A percentile compares a stretch with the other conserved stretches of the same genome.
Conservation (phyloP, 306 rosid genomes). For the Cotoneaster glaucophyllus region DNA sequence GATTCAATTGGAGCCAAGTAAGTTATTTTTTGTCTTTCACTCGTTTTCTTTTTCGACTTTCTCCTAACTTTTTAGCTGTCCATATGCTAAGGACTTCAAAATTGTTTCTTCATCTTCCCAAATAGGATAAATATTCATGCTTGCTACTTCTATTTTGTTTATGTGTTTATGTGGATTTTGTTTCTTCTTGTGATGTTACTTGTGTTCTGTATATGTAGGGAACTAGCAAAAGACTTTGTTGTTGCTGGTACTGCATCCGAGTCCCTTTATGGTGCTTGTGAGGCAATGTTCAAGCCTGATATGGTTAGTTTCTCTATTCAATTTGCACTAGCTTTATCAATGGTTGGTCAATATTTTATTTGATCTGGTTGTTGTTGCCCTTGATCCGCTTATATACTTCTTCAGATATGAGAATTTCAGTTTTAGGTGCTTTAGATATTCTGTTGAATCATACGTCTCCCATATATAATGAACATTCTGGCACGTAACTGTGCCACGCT, state of each 20-base stretch:
- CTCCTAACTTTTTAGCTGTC: background rate
- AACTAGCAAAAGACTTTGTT: constrained; percentile 94
- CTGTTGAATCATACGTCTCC: background rate
- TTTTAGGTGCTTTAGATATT: background rate
- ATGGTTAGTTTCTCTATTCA: constrained; percentile 50
- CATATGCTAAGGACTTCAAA: background rate
- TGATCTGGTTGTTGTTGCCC: no score
- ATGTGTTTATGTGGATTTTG: background rate
- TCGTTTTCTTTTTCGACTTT: background rate
- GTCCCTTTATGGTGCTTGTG: constrained; percentile 98
- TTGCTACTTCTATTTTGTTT: background rate
- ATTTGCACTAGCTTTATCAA: constrained; percentile 12
- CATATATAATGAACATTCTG: background rate
- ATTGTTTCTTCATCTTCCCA: background rate
- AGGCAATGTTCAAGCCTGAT: constrained; percentile 92
- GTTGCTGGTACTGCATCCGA: constrained; percentile 97
- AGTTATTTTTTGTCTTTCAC: constrained; percentile 27
- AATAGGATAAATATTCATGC: background rate
- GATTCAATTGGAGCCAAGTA: constrained; percentile 96
- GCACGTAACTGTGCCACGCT: background rate
- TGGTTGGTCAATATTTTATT: background rate
- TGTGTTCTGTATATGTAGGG: constrained; percentile 47
- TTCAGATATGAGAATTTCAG: background rate
- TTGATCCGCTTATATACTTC: background rate
- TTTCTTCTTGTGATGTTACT: background rate